Evolutionary conservation across 371 early-diverging fungal genomes (phyloP), one percentile per base, ranked within the genome.

Genomic region (Gilbertella persicaria): DNA sequence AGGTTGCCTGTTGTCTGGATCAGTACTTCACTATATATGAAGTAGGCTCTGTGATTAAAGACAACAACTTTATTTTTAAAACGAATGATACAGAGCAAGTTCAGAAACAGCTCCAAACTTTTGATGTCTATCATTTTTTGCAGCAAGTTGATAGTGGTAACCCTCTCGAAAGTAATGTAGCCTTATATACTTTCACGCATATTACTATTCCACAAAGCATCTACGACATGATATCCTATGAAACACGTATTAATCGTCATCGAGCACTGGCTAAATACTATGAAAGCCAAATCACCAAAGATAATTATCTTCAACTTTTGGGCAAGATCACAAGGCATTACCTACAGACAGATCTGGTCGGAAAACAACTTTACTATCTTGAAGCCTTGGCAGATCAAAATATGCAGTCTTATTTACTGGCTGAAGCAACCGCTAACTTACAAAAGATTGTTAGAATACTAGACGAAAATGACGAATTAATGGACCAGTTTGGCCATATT

Each of bases 1-100:
- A 71, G 78, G 62, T 83, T 50, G 81, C 83, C 0, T 69, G 77
- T 38, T 83, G 79, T 49, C 56, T 83, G n/a, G 77, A 79, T 47
- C 78, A 76, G 38, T 62, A 64, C 20, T 84, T 84, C 48, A 71
- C 78, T 4, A 46, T 78, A 4, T 64, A 62, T 14, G 84, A 84
- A 42, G 59, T 84, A 1, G 58, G 58, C 13, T 71, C 82, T 12
- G 76, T 71, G 17, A 65, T 72, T 19, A 71, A 69, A 5, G 24
- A 66, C 7, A 66, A 54, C 24, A 69, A 68, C 41, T 17, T 29
- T 23, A 65, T 70, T 40, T 71, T 80, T 57, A 19, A 53, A 2
- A 29, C 60, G 41, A 23, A 54, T 40, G 25, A 58, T 37, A n/a
- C 61, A 20, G 46, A 72, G 20, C 35, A 50, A 45, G 43, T 82